These are phyloP conservation scores for Psilocybe azurescens DNA, from an alignment of 768 basidiomycete species.

Conservation along the genomic window DNA sequence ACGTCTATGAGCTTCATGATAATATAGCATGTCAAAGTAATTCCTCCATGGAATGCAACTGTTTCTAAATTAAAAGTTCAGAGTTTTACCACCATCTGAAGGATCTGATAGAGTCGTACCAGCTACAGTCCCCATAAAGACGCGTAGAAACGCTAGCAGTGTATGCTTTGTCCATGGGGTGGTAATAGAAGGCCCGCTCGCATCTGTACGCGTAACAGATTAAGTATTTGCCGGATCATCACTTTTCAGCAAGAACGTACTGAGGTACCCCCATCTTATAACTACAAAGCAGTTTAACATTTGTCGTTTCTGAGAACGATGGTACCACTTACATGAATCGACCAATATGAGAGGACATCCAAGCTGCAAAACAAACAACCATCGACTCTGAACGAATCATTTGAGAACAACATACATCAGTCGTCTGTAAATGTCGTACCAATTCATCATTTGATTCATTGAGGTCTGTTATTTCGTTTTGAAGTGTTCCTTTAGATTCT, in stretches of 20 bases:
- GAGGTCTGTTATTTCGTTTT: not conserved
- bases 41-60: constrained; percentile 72
- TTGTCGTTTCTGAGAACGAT: not conserved
- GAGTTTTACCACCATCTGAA: not conserved
- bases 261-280: constrained; percentile 78
- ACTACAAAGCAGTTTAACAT: constrained; percentile 44
- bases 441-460: constrained; percentile 7
- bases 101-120: constrained; percentile 42
- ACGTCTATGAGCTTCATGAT: constrained; percentile 50
- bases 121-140: constrained; percentile 67
- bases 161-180: constrained; percentile 61
- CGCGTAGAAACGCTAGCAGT: constrained; percentile 53
- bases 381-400: constrained; percentile 49
- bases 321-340: constrained; percentile 63
- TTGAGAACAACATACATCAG: not conserved
- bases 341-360: constrained; percentile 63
- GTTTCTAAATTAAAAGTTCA: constrained; percentile 57
- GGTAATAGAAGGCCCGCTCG: constrained; percentile 31
- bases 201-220: not conserved
- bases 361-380: constrained; percentile 63
- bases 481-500: constrained; percentile 4
- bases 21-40: constrained; percentile 60
- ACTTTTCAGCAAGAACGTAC: constrained; percentile 33
- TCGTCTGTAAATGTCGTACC: not conserved
- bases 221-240: too few species aligned